Evolutionary conservation across 768 basidiomycete species (phyloP).

Genomic region (Trametes coccinea): DNA sequence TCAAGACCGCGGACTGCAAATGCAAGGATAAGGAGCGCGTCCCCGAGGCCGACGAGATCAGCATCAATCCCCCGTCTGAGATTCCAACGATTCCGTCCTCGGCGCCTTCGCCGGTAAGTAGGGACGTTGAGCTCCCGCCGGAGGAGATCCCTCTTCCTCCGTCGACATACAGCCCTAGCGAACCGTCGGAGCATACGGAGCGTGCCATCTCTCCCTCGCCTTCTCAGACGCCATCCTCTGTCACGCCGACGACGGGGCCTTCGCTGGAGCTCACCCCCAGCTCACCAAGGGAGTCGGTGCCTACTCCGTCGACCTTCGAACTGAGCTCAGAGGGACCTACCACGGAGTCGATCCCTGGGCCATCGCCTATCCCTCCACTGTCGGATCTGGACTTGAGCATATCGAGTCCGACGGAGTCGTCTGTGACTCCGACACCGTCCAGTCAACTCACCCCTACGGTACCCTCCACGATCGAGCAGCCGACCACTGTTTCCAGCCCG

Average conservation of each 20-base stretch:
- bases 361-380: slow-evolving; percentile 34
- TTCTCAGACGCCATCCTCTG: background rate
- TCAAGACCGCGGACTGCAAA: slow-evolving; percentile 46
- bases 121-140: slow-evolving; percentile 24
- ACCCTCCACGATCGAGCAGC: slow-evolving; percentile 29
- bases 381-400: slow-evolving; percentile 30
- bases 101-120: slow-evolving; percentile 7
- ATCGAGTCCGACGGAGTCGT: slow-evolving; percentile 46
- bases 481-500: slow-evolving; percentile 40
- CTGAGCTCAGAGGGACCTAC: slow-evolving; percentile 3
- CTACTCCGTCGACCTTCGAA: slow-evolving; percentile 16
- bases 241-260: slow-evolving; percentile 24
- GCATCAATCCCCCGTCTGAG: slow-evolving; percentile 29
- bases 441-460: slow-evolving; percentile 27
- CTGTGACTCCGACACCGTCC: slow-evolving; percentile 34
- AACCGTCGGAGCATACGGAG: slow-evolving; percentile 19
- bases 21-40: slow-evolving; percentile 25
- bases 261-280: slow-evolving; percentile 28
- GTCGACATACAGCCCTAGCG: slow-evolving; percentile 33
- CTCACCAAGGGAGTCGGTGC: slow-evolving; percentile 27
- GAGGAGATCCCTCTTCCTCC: slow-evolving; percentile 46
- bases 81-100: slow-evolving; percentile 35
- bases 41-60: slow-evolving; percentile 22
- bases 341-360: slow-evolving; percentile 23
- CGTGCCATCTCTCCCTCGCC: slow-evolving; percentile 10